Conservation (phyloP, 352 stramenopile genomes). For the Phytophthora boehmeriae region DNA sequence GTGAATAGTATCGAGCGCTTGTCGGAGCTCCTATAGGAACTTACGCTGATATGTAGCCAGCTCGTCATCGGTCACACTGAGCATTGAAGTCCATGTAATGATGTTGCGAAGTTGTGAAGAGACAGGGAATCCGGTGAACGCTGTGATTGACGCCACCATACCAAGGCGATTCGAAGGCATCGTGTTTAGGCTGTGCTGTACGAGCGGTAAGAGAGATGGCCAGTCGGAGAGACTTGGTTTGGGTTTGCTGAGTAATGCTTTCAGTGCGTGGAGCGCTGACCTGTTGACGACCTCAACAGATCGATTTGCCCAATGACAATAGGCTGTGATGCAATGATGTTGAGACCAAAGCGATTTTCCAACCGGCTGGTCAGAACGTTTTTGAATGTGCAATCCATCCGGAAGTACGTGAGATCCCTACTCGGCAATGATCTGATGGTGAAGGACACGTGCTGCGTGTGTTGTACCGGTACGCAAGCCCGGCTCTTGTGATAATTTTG, state of each 20-base stretch:
- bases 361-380: too few relatives aligned
- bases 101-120: not conserved
- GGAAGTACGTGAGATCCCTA: not conserved
- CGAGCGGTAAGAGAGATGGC: not conserved
- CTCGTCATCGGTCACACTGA: not conserved
- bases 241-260: too few relatives aligned
- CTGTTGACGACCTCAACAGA: too few relatives aligned
- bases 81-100: not conserved
- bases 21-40: not conserved
- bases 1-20: not conserved
- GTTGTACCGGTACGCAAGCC: slow-evolving; percentile 2
- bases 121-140: not conserved
- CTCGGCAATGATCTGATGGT: not conserved
- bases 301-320: too few relatives aligned
- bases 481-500: not conserved
- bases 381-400: too few relatives aligned
- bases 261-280: too few relatives aligned
- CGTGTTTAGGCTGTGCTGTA: not conserved
- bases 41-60: not conserved
- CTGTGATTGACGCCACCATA: not conserved
- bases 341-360: too few relatives aligned
- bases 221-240: not conserved
- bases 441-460: slow-evolving; percentile 2
- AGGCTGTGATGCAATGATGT: too few relatives aligned
- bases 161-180: not conserved